Evolutionary conservation across 1,284 basidiomycete genomes (phyloP), one percentile per base, ranked within the genome.

Genomic region (Cryptococcus hybrid): DNA sequence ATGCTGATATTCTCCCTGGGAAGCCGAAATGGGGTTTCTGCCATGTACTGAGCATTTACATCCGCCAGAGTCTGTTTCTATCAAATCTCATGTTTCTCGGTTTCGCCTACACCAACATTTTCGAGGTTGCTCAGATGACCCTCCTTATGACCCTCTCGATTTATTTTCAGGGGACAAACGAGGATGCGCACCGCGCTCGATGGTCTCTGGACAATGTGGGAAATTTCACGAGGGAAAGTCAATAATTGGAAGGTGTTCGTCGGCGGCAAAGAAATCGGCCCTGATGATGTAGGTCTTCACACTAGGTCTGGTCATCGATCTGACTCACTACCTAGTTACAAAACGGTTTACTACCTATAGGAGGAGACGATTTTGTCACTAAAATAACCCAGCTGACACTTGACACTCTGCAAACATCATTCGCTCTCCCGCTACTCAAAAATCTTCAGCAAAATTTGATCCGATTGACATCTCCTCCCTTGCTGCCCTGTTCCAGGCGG

Each of bases 21-120:
- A 47, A 95, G 92, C 92, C 92, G 47, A 96, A 96, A 80, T 96
- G 92, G 92, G 86, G 3, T 95, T 96, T 76, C 76, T 95, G 36
- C 91, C 92, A 5, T 80, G 80, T 34, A 53, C 64, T 62, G 82
- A n/a, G 63, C 70, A 8, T 81, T 86, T 77, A 79, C 89, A 49
- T 85, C 73, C 90, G 0, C 67, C 79, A 2, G 77, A 79, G 51
- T 88, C 85, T 0, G 80, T 77, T 13, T 59, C 69, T 0, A 78
- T 85, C 68, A 96, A 95, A 80, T 81, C 81, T 5, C 78, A 76
- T 35, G 86, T 87, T 37, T 93, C 91, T 79, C 84, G 92, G 61
- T 93, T 90, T 75, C 92, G 90, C 73, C 88, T 95, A 85, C 90
- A 95, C 74, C 80, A 84, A n/a, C 81, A 84, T 64, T 72, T 87